Conservation (phyloP, 371 early-diverging fungal genomes). For the Syncephalastrum racemosum region DNA sequence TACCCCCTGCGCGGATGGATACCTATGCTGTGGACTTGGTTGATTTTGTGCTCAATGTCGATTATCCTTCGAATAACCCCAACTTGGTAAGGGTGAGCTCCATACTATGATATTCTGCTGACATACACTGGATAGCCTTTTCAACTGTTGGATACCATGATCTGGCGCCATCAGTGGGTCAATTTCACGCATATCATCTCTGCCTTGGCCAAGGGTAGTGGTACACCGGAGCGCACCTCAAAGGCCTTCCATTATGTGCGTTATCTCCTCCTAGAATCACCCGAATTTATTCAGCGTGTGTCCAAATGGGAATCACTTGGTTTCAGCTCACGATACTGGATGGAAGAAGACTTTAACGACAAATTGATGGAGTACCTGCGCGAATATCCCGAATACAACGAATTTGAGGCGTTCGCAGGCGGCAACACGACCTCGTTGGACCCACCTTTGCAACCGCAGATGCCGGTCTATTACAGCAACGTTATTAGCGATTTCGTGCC, state of each 20-base stretch:
- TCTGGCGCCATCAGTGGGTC: constrained; percentile 72
- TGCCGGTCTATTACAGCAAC: constrained; percentile 75
- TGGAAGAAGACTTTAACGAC: constrained; percentile 66
- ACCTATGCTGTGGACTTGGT: constrained; percentile 66
- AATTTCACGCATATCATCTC: constrained; percentile 73
- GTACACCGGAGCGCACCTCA: constrained; percentile 43
- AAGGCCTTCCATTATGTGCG: constrained; percentile 52
- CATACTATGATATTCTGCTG: not conserved
- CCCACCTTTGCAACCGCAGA: constrained; percentile 59
- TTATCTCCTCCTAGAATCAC: constrained; percentile 63
- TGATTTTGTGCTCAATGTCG: constrained; percentile 61
- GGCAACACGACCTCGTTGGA: constrained; percentile 38
- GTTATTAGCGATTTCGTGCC: constrained; percentile 68
- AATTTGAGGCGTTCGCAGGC: constrained; percentile 69
- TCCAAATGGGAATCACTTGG: constrained; percentile 65
- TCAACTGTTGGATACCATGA: constrained; percentile 60
- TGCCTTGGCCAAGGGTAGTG: constrained; percentile 68
- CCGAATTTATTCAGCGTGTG: constrained; percentile 59
- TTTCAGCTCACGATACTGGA: constrained; percentile 73
- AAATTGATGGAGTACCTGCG: constrained; percentile 65
- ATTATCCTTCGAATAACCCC: constrained; percentile 30
- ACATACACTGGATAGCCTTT: constrained; percentile 22
- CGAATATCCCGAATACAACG: constrained; percentile 73
- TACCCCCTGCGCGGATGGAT: constrained; percentile 70
- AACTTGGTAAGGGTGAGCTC: constrained; percentile 24